Evolutionary conservation across 2,329 filamentous ascomycete genomes (phyloP), one percentile per base, ranked within the genome.

Genomic region (Xylaria sp.): DNA sequence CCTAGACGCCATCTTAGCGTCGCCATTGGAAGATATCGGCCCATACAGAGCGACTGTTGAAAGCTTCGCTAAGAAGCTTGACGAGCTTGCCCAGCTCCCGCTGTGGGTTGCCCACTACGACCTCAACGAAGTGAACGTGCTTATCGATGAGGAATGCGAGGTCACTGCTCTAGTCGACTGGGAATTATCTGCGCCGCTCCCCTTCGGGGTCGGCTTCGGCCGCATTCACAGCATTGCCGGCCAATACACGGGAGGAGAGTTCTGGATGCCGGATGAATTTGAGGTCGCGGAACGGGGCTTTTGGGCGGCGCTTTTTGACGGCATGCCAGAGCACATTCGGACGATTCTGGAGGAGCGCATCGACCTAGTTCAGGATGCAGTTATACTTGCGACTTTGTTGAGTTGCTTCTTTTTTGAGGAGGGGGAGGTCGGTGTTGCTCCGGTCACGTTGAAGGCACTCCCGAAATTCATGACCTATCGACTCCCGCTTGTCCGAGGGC

Each of bases 341-440:
- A 73, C 73, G 50, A 68, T 75, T 19, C 68, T 82, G 47, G 76
- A 79, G 56, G 76, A 77, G 58, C 74, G 77, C 19, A 74, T 81
- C 47, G 63, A 68, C 21, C 68, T 78, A 42, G 72, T 78, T 34
- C 77, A 79, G 67, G 74, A 78, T 61, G 73, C 70, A 5, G 72
- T 79, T 14, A 71, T 77, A 9, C 68, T 78, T 21, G 75, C 69
- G 27, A 79, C 77, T 14, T 61, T 79, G 62, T 64, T 77, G 45
- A 48, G 68, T 59, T 71, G 61, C 55, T 77, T 78, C 53, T 71
- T 71, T 59, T 72, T 74, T 48, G 74, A 76, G 57, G 51, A 76
- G 24, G 76, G 73, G 19, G 67, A 76, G 59, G 73, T 75, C 3
- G 71, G 69, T 45, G 67, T 63, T 47, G 59, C 70, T 24, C 7